Base-by-base conservation (phyloP, 768 basidiomycete genomes). In the Suillus subaureus region DNA sequence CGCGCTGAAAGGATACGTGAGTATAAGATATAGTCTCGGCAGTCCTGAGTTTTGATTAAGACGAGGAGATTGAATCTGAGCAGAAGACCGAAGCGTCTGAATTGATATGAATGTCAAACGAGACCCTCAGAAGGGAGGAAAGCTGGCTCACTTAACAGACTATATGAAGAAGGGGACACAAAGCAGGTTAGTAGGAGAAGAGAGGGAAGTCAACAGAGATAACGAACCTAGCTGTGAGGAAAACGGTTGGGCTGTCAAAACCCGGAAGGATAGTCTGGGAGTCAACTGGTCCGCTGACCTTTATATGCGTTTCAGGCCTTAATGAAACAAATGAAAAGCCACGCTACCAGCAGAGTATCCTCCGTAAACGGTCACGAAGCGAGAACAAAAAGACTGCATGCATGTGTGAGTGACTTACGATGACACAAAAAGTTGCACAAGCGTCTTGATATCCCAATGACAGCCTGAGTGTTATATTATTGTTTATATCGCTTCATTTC, bases 201-300 rank as follows among this genome's bases (percentile, higher is more conserved):
- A 40, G 51, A 45, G 43, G 11, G n/a, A 33, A 66, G 52, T 52
- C 4, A 11, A 52, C 26, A 52, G 43, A 52, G 52, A 11, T 51
- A 26, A 68, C 65, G 13, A 61, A 77, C 75, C 77, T 78, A 66
- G 77, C 75, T 77, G 75, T 61, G 64, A 63, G 51, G 40, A 39
- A 64, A 43, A 64, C 45, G 57, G 68, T 69, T 66, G 77, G 75
- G 73, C 78, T 78, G 69, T 77, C 77, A 77, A 78, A 76, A 77
- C 76, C 76, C 75, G 58, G 71, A 70, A 70, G 74, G 56, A 54
- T 40, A 15, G 39, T 40, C 4, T 40, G 13, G 39, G 7, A 23
- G n/a, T 11, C 4, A 11, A 47, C 4, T 47, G n/a, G 45, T 47
- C 45, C n/a, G n/a, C 11, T 23, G 47, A 49, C n/a, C n/a, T 23